Base-by-base conservation (phyloP, 371 early-diverging fungal species). In the Lichtheimia corymbifera region DNA sequence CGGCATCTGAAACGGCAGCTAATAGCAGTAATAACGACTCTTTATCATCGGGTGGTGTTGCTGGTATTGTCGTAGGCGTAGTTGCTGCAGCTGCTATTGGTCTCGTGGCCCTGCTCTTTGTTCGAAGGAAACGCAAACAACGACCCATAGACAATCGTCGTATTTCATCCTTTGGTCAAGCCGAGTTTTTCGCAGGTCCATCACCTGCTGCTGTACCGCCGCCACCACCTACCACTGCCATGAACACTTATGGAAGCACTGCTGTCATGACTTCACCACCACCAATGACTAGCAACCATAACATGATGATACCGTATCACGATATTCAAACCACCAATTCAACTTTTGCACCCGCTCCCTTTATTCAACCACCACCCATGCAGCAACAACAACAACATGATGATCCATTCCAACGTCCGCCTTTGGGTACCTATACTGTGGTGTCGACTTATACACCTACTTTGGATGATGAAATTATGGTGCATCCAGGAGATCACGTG, bases 361-460 rank as follows among this genome's bases (percentile, higher is more conserved):
- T n/a, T 47, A 47, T 22, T 22, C 18, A 22, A 13, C 17, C 43
- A 22, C 57, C 57, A 14, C 57, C 57, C 12, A 45, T 35, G 45
- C 2, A 9, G 15, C 57, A 25, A 18, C 57, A 45, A 45, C 45
- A 13, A 55, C 59, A 28, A 50, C 20, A 17, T 18, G 42, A 52
- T n/a, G 61, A 61, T 28, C 54, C 61, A 5, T 61, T 53, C 43
- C 42, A 62, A 20, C 62, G 45, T 22, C 54, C 54, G 2, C 63
- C 67, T 4, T 27, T 79, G 35, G 80, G 77, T 1, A 76, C 77
- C 2, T 79, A 58, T 25, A 73, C 62, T 17, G 80, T 81, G 1
- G 64, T 77, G 2, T 63, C 74, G 2, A 76, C 73, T 2, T 86
- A 80, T 57, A 73, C 61, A 27, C 62, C 63, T 24, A 58, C 67